Conservation (phyloP, 2,329 filamentous ascomycete genomes). For the Aspergillus udagawae region DNA sequence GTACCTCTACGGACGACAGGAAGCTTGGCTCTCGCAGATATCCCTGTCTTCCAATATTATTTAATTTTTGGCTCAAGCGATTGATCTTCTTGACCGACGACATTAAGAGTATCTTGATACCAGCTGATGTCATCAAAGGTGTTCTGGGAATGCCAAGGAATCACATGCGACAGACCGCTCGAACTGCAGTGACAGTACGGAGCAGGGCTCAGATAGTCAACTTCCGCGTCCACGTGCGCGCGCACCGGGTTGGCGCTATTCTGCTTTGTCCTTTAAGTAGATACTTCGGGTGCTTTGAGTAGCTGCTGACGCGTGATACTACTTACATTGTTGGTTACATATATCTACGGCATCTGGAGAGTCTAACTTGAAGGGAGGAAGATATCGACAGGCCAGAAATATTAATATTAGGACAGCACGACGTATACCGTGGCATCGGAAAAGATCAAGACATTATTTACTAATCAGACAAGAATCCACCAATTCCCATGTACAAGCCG, state of each 20-base stretch:
- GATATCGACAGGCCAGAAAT: neutral
- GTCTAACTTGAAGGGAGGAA: neutral
- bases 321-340: slow-evolving; percentile 9
- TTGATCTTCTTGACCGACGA: neutral
- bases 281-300: neutral
- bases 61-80: neutral
- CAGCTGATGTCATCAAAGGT: neutral
- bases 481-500: neutral
- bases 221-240: too few species aligned
- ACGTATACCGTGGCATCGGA: neutral
- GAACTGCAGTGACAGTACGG: too few species aligned
- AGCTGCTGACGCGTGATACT: slow-evolving; percentile 11
- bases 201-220: too few species aligned
- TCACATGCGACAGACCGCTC: neutral
- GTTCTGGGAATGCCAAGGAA: neutral
- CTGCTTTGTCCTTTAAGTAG: too few species aligned
- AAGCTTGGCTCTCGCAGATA: neutral
- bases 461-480: neutral
- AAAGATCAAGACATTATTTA: neutral
- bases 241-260: too few species aligned
- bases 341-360: neutral
- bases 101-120: neutral
- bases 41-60: neutral
- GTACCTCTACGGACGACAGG: neutral
- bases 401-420: neutral